Evolutionary conservation across 192 early-diverging fungal species (phyloP), one percentile per base, ranked within the genome.

Genomic region (Spinellus fusiger): DNA sequence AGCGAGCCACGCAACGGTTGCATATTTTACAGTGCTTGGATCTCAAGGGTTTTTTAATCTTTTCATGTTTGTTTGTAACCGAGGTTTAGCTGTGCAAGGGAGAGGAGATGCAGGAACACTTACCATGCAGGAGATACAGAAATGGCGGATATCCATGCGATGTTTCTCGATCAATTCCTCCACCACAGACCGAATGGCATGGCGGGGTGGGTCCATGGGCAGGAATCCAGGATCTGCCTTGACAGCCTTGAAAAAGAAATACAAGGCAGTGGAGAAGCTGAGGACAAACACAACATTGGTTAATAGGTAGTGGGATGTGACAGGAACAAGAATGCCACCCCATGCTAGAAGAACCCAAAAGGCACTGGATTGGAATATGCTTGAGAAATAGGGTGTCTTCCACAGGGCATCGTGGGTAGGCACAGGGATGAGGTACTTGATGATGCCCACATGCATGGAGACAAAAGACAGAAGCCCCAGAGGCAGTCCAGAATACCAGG

Each of bases 21-120:
- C 95, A 96, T 50, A 89, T 77, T 62, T 86, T 88, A 72, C 96
- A 98, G 65, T 98, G 96, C 73, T 97, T 97, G 12, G 91, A 92
- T 13, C 96, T 76, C 53, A 98, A 51, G 2, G 96, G 96, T 33
- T 90, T 89, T 23, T 76, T 78, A 52, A 88, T 86, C 80, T 88
- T n/a, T n/a, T n/a, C n/a, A n/a, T n/a, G n/a, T n/a, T n/a, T 61
- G 18, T 28, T 35, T 35, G 37, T 32, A 1, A 22, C 25, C 46
- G 7, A 32, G 31, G 22, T 23, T 35, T 22, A 53, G 40, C 50
- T 20, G 29, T 35, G 0, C 3, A 22, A n/a, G 4, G 44, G 10
- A 40, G 12, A 15, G 6, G 35, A 49, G 53, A 26, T 22, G 4
- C 23, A 5, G 29, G 1, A 26, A 8, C 37, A 66, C 58, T 71